Base-by-base conservation (phyloP, 768 basidiomycete species). In the Collybiopsis confluens region DNA sequence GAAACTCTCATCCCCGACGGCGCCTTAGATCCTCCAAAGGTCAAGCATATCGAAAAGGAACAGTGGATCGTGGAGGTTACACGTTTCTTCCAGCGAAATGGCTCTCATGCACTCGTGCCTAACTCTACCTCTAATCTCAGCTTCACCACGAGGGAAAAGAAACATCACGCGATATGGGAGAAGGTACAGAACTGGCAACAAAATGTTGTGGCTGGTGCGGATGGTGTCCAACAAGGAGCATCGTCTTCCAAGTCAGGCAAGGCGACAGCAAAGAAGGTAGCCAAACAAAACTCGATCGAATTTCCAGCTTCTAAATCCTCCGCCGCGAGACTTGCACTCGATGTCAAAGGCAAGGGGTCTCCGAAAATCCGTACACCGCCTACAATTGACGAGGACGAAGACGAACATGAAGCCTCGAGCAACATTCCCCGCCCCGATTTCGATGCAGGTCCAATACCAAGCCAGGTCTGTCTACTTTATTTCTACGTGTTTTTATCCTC, bases 141-240 rank as follows among this genome's bases (percentile, higher is more conserved):
- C 33, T n/a, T 47, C n/a, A 28, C 3, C 24, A 2, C 38, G 16
- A 52, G 21, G 21, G 50, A 52, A 18, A 23, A 16, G 18, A 42
- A 48, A 28, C 27, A 10, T 9, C 5, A 3, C 4, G 38, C 40
- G 15, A 21, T 52, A 6, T 16, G 21, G n/a, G 50, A 52, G 30
- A 40, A 30, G 21, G 50, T 52, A 8, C 16, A 26, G n/a, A 52
- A n/a, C 13, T 52, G 50, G 50, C 48, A 50, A 24, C 35, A 37
- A 18, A 33, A 27, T 7, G 16, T 46, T 13, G 8, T 20, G 2
- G 13, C 24, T 13, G 30, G 30, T 33, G 30, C 30, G 13, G 30
- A 33, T 5, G 38, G 16, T 6, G 18, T 6, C 38, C 6, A 20
- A 40, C 15, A 20, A 40, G n/a, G 38, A 40, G 38, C 15, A 6